Evolutionary conservation across 805 yeast genomes (phyloP), one percentile per base, ranked within the genome.

Genomic region (Cyberlindnera sargentensis): DNA sequence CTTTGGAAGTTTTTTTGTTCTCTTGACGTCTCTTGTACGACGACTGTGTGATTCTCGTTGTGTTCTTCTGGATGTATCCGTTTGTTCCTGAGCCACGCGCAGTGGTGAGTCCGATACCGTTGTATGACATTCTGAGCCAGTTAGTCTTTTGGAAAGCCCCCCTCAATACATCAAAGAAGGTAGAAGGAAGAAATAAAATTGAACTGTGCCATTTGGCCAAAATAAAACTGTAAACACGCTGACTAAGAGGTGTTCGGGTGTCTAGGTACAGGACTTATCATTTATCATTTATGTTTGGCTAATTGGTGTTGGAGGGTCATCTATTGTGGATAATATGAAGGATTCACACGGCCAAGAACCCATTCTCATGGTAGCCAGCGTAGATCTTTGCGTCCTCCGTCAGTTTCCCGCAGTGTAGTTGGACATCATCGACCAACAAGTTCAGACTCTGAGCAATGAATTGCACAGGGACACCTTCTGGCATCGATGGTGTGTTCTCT

Each of bases 391-490:
- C 95, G 45, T 73, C 80, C 36, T 83, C 89, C 9, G 77, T 72
- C 52, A 84, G 68, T 24, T 68, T 67, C 31, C 68, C 68, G 55
- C 86, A 77, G 48, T 69, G 68, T 27, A 66, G 62, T 47, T 66
- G 65, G 23, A 75, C 82, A 29, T 70, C 73, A 25, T 71, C 76
- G 42, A 67, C 72, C 32, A 73, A 55, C 7, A 82, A 46, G 40
- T 68, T 70, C 55, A 84, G 66, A 30, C 71, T 68, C 55, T 80
- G 84, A 10, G 80, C 70, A 46, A 84, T 75, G 48, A 76, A 68
- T 44, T 72, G 75, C 9, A 78, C 66, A 24, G 86, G 88, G n/a
- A 84, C 88, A 52, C 91, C 91, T 58, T 84, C 89, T 37, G 71
- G 75, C 84, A 80, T 82, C 40, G 72, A 66, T 47, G 71, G 66